These are phyloP conservation scores for Eimeria acervulina DNA, from an alignment of 169 alveolate genomes.

Conservation along the genomic window DNA sequence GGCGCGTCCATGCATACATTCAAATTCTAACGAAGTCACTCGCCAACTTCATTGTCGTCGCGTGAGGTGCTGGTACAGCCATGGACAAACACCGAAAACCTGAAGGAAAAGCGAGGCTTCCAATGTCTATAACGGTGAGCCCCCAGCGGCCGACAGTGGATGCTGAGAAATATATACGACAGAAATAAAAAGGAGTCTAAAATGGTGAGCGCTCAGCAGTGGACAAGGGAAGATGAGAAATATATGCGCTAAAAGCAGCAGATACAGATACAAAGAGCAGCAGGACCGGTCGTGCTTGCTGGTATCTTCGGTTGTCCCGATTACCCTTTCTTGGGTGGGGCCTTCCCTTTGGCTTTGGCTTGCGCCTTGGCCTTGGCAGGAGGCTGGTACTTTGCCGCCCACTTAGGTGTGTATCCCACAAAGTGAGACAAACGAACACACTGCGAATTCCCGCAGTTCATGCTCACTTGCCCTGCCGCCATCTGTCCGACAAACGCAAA, in stretches of 20 bases:
- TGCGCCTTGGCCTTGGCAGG: constrained; percentile 26
- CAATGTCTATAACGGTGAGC: too few relatives aligned
- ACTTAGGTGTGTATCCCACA: constrained; percentile 65
- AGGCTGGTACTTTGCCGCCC: constrained; percentile 68
- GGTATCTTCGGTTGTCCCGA: not conserved
- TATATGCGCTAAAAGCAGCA: not conserved
- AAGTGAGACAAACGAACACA: constrained; percentile 78
- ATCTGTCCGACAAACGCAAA: constrained; percentile 20
- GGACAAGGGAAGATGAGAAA: too few relatives aligned
- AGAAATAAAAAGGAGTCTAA: too few relatives aligned
- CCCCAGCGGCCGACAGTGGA: too few relatives aligned
- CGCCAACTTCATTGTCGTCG: not conserved
- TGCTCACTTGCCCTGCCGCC: constrained; percentile 43
- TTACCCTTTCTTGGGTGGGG: not conserved
- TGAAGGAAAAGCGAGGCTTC: not conserved
- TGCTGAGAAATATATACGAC: too few relatives aligned
- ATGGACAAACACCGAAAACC: not conserved
- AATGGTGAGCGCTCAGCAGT: too few relatives aligned
- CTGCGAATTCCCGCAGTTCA: constrained; percentile 79
- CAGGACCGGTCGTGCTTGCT: not conserved
- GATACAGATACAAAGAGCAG: too few relatives aligned
- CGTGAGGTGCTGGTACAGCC: not conserved
- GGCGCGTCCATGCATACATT: too few relatives aligned
- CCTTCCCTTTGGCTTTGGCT: constrained; percentile 28
- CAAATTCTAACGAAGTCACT: too few relatives aligned